A percentile compares a stretch with the other conserved stretches of the same genome.
phyloP scores from a whole-genome alignment of 805 yeast genomes.

The Blastobotrys parvus region DNA sequence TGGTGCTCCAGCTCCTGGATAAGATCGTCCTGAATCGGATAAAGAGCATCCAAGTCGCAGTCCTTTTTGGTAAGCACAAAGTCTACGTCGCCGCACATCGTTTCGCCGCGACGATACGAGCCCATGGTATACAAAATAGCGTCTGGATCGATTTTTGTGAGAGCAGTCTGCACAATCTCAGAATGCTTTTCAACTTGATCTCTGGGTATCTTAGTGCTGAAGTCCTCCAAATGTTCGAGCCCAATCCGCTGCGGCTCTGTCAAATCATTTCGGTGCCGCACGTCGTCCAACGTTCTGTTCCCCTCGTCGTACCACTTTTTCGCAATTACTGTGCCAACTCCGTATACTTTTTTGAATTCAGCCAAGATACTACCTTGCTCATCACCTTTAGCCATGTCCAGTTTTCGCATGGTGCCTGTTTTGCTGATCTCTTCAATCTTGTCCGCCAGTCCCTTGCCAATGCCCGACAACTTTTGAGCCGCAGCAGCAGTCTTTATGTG shows the following conservation, averaged over 20 bases:
- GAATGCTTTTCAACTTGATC: slow-evolving; percentile 37
- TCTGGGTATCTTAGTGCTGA: slow-evolving; percentile 38
- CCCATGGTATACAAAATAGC: slow-evolving; percentile 39
- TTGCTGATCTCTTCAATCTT: slow-evolving; percentile 40
- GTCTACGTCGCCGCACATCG: slow-evolving; percentile 46
- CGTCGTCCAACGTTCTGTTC: slow-evolving; percentile 33
- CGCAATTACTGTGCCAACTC: slow-evolving; percentile 42
- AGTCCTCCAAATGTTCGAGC: slow-evolving; percentile 39
- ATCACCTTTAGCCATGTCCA: slow-evolving; percentile 19
- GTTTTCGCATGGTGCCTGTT: slow-evolving; percentile 28
- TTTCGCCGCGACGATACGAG: slow-evolving; percentile 43
- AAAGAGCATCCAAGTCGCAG: slow-evolving; percentile 22
- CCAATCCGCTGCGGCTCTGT: slow-evolving; percentile 33
- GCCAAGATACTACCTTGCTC: slow-evolving; percentile 22
- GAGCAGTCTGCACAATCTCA: slow-evolving; percentile 24
- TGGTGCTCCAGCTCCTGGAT: slow-evolving; percentile 20
- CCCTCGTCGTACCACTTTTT: slow-evolving; percentile 34
- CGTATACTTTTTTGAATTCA: slow-evolving; percentile 36
- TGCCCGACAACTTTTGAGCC: slow-evolving; percentile 33
- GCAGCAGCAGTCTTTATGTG: slow-evolving; percentile 32
- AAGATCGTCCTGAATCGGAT: slow-evolving; percentile 19
- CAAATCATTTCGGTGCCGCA: slow-evolving; percentile 25
- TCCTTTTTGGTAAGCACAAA: slow-evolving; percentile 35
- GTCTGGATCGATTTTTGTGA: slow-evolving; percentile 29
- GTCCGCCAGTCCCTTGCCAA: slow-evolving; percentile 34